Percentiles rank a stretch among this genome's conserved stretches.
Evolutionary conservation across 139 green algal genomes (phyloP).

Genomic region (Astrephomene gubernaculifera): DNA sequence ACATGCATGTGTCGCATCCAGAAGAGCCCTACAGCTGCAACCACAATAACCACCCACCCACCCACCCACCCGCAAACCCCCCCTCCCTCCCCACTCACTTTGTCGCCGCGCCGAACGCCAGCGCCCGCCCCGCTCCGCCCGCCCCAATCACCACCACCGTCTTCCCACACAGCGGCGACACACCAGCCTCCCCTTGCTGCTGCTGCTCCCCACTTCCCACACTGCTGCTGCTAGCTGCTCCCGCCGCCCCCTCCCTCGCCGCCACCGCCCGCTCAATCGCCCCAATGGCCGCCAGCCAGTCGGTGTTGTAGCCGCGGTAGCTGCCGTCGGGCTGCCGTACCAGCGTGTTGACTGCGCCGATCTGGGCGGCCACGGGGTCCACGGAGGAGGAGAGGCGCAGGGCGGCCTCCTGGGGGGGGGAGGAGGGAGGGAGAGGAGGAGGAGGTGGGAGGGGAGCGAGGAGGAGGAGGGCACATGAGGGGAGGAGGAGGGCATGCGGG

Average conservation of each 20-base stretch:
- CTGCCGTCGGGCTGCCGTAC: slow-evolving; percentile 77
- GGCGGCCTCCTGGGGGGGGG: slow-evolving; percentile 90
- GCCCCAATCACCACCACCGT: slow-evolving; percentile 94
- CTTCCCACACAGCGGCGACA: slow-evolving; percentile 73
- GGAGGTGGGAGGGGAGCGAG: too few species aligned
- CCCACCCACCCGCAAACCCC: too few species aligned
- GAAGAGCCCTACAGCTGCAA: too few species aligned
- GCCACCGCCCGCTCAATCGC: slow-evolving; percentile 88
- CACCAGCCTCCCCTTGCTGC: too few species aligned
- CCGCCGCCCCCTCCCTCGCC: too few species aligned
- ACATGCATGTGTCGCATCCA: too few species aligned
- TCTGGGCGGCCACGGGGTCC: slow-evolving; percentile 83
- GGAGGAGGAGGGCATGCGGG: too few species aligned
- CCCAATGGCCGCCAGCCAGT: slow-evolving; percentile 90
- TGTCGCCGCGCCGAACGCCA: slow-evolving; percentile 92
- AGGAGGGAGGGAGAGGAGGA: too few species aligned
- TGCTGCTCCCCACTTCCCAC: too few species aligned
- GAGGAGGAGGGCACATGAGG: too few species aligned
- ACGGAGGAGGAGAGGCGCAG: slow-evolving; percentile 72
- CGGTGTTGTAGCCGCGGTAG: slow-evolving; percentile 95
- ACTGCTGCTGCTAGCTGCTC: slow-evolving; percentile 73
- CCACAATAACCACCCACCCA: too few species aligned
- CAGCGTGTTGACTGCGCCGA: slow-evolving; percentile 97
- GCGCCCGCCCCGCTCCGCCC: slow-evolving; percentile 89
- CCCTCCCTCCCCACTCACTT: slow-evolving; percentile 54